Evolutionary conservation across 306 rosid species (phyloP), one percentile per base, ranked within the genome.

Genomic region (Dicorynia guianensis): DNA sequence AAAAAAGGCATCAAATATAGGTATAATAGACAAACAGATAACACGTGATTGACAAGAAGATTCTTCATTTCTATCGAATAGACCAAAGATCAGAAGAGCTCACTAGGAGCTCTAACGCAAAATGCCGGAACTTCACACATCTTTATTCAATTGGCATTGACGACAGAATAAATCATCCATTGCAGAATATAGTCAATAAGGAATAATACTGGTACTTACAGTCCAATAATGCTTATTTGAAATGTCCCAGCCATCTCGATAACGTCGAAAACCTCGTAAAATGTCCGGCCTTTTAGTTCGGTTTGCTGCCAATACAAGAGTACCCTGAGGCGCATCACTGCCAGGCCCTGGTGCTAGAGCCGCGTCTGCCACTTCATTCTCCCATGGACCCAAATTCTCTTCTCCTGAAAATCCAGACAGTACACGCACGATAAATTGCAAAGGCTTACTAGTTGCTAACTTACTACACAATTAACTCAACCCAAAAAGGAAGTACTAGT

Each of bases 171-270:
- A 84, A 75, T 20, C 63, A 77, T 30, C 65, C 84, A 78, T n/a
- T 69, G 5, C 13, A 42, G 6, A 74, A 70, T 56, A 67, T 4
- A 30, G 38, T 58, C 34, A 33, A 50, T 67, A 78, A 42, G 19
- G 40, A 53, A 17, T 11, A 73, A 68, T 15, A 33, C 20, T 44
- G 38, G 56, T 46, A 81, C 99, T 89, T 88, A 96, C 99, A 5
- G 99, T 93, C 99, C 99, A 96, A 87, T 96, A 96, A 82, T 96
- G 92, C 40, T 43, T 88, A 81, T 88, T 81, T 5, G 83, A 74
- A 42, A 96, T 82, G 79, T 96, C 98, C 99, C 99, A 96, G 57
- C 99, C 99, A 67, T 85, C 97, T 18, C 48, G 81, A 77, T 92
- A 96, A 19, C 68, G 88, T 70, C 72, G 84, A 69, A 96, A 87